Evolutionary conservation across 1,139 yeast genomes (phyloP).

Genomic region (Nakaseomyces uthaithaninus): DNA sequence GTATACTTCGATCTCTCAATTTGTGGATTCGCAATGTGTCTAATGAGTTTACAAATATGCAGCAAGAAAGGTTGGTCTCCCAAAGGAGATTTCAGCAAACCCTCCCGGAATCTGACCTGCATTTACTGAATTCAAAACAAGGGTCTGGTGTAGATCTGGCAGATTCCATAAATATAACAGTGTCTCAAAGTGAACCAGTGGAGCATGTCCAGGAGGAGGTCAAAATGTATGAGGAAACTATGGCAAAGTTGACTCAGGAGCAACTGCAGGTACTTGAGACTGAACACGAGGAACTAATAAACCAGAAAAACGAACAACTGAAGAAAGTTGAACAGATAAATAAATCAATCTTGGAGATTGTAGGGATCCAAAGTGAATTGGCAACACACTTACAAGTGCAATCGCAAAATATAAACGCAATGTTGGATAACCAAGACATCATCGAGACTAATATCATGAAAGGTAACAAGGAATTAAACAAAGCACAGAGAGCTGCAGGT

Average conservation of each 20-base stretch:
- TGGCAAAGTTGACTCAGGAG: conserved; percentile 41
- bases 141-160: conserved; percentile 19
- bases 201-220: conserved; percentile 31
- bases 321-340: conserved; percentile 65
- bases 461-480: conserved; percentile 67
- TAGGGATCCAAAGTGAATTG: conserved; percentile 70
- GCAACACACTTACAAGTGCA: conserved; percentile 70
- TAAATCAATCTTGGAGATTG: conserved; percentile 68
- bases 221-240: conserved; percentile 28
- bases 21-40: conserved; percentile 24
- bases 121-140: conserved; percentile 11
- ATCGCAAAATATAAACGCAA: conserved; percentile 58
- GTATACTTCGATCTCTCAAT: conserved; percentile 27
- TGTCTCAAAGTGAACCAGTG: conserved; percentile 22
- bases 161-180: conserved; percentile 14
- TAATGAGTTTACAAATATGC: conserved; percentile 23
- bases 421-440: conserved; percentile 64
- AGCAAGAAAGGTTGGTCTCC: conserved; percentile 24
- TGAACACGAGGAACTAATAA: conserved; percentile 64
- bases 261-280: conserved; percentile 60
- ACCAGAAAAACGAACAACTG: conserved; percentile 56
- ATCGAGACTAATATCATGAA: conserved; percentile 58
- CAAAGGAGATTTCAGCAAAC: conserved; percentile 23
- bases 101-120: not conserved
- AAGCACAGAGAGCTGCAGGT: conserved; percentile 65